Evolutionary conservation across 495 filamentous ascomycete genomes (phyloP).

Genomic region (Neurospora africana): DNA sequence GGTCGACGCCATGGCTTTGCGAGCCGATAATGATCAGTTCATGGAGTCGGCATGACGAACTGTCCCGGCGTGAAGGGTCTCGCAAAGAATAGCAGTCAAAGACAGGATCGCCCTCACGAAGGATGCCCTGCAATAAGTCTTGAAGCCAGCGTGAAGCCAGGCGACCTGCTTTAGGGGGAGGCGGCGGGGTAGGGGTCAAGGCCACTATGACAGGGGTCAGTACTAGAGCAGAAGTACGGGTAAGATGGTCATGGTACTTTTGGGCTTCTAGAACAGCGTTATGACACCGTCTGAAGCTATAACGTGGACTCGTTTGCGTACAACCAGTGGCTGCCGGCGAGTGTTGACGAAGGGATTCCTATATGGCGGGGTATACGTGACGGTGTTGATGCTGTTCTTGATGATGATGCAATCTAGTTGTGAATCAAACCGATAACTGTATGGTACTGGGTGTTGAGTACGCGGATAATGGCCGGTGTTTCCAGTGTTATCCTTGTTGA

Average conservation of each 20-base stretch:
- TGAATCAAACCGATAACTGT: neutral
- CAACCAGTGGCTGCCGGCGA: neutral
- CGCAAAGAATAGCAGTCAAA: slow-evolving; percentile 9
- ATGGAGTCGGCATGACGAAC: slow-evolving; percentile 6
- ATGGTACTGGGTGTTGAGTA: neutral
- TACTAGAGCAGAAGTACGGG: neutral
- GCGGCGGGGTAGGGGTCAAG: neutral
- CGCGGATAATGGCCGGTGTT: neutral
- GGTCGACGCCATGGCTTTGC: slow-evolving; percentile 11
- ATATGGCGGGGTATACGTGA: neutral
- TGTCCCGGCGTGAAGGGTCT: slow-evolving; percentile 2
- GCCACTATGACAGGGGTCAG: neutral
- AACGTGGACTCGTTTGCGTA: neutral
- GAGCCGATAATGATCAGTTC: slow-evolving; percentile 15
- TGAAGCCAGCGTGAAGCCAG: slow-evolving; percentile 15
- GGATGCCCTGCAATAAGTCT: slow-evolving; percentile 14
- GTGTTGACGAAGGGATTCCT: neutral
- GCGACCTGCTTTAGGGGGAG: slow-evolving; percentile 7
- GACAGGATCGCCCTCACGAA: neutral
- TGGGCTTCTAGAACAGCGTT: neutral
- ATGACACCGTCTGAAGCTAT: neutral
- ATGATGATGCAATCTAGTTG: neutral
- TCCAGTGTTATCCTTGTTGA: neutral
- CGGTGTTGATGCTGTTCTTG: neutral
- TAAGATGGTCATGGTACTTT: neutral